Percentiles rank a stretch among this genome's conserved stretches.
Conservation (phyloP, 768 basidiomycete genomes). For the Roridomyces roridus region DNA sequence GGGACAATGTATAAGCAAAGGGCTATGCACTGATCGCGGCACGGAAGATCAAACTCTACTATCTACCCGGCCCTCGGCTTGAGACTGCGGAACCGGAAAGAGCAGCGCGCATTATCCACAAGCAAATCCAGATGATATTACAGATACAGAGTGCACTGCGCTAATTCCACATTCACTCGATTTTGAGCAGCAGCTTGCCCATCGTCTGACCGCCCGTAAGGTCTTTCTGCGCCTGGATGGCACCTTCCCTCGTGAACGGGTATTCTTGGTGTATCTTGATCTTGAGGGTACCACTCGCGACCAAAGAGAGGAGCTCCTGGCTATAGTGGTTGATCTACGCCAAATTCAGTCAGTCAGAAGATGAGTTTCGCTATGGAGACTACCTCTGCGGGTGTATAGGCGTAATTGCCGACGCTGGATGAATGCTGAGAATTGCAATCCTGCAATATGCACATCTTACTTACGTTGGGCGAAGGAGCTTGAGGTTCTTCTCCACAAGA, state of each 20-base stretch:
- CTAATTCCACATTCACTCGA: constrained; percentile 1
- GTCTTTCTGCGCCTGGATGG: constrained; percentile 78
- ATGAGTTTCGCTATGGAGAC: neutral
- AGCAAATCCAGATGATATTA: no score
- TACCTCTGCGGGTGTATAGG: constrained; percentile 72
- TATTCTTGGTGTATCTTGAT: constrained; percentile 79
- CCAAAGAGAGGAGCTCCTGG: constrained; percentile 63
- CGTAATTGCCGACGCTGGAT: constrained; percentile 72
- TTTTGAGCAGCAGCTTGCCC: constrained; percentile 83
- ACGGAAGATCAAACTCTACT: no score
- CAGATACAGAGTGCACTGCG: no score
- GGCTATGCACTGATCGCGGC: no score
- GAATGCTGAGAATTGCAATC: neutral
- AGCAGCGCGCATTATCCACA: no score
- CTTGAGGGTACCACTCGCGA: constrained; percentile 66
- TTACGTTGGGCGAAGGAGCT: constrained; percentile 77
- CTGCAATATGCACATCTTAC: constrained; percentile 28
- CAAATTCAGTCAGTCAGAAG: no score
- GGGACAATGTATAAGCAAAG: neutral
- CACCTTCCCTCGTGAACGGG: constrained; percentile 82
- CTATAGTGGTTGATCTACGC: constrained; percentile 61
- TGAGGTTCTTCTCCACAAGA: constrained; percentile 83
- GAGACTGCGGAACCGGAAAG: no score
- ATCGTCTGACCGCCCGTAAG: constrained; percentile 77
- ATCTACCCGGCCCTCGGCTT: no score